Evolutionary conservation across 768 basidiomycete genomes (phyloP).

Genomic region (Boletales sp.): DNA sequence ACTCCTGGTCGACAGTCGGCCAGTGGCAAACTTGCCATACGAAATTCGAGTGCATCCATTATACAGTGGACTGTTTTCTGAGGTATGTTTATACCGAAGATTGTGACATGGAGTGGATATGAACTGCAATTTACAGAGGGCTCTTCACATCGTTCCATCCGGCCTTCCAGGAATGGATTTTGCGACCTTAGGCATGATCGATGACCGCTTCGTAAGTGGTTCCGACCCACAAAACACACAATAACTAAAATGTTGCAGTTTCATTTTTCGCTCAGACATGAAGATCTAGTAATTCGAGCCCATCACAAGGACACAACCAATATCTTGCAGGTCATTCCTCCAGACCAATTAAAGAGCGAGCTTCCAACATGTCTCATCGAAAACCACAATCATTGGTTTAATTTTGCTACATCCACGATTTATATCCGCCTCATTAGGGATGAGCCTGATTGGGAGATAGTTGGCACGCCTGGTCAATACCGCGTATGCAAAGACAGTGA

Average conservation of each 20-base stretch:
- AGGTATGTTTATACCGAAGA: no score
- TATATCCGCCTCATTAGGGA: neutral
- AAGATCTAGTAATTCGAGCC: slow-evolving; percentile 10
- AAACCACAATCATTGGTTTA: slow-evolving; percentile 20
- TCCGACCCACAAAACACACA: neutral
- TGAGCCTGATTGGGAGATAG: slow-evolving; percentile 8
- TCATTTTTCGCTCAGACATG: slow-evolving; percentile 5
- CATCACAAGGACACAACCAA: neutral
- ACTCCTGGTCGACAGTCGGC: neutral
- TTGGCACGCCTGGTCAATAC: neutral
- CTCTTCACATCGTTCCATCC: slow-evolving; percentile 3
- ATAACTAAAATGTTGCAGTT: slow-evolving; percentile 1
- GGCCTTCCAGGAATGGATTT: slow-evolving; percentile 16
- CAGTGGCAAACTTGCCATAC: no score
- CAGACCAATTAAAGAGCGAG: slow-evolving; percentile 8
- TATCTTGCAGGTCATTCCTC: slow-evolving; percentile 15
- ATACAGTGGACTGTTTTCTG: no score
- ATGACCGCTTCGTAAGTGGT: slow-evolving; percentile 5
- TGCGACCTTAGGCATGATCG: slow-evolving; percentile 1
- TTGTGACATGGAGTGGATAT: no score
- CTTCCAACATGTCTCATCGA: slow-evolving; percentile 15
- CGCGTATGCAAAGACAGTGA: neutral
- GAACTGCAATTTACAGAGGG: slow-evolving; percentile 1
- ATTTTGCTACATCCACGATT: neutral
- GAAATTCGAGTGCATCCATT: no score